Base-by-base conservation (phyloP, 2,329 filamentous ascomycete genomes). In the Apiospora arundinis region DNA sequence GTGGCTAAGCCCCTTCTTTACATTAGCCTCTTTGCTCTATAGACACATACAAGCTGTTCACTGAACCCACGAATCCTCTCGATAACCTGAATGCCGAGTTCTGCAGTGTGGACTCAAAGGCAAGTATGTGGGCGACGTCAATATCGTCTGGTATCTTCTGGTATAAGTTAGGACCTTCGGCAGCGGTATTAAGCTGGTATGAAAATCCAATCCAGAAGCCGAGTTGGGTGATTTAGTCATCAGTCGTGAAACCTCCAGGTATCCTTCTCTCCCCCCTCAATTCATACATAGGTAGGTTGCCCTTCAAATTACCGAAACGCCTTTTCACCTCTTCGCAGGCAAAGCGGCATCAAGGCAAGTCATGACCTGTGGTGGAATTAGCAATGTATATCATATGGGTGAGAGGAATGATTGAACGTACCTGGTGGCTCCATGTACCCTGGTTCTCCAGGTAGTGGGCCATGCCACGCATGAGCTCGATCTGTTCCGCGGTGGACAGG, bases 401-500 rank as follows among this genome's bases (percentile, higher is more conserved):
- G 48, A 11, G 21, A 18, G 49, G n/a, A 1, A 37, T 3, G 7
- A 18, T 21, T 40, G 32, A 2, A 77, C 83, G 77, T 75, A 85
- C 85, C 70, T 83, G 78, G 8, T 80, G 75, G 67, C 80, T 76
- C 71, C 84, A 79, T 4, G 83, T 80, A n/a, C 88, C 90, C 80
- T 92, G 91, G 78, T 92, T 92, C 73, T 86, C 85, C 52, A 92
- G 83, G 77, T 92, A 92, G 74, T 88, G 88, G 70, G 86, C 85
- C 79, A 93, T 90, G 9, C 86, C 86, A 79, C 88, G 89, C 37
- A 95, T 86, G 69, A 94, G 85, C 82, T 98, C 95, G 73, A 97
- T 87, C 83, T 99, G 95, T 83, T 99, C 94, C 52, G 97, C 95
- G 1, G 91, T 85, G 0, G 91, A 92, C 76, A 99, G 84, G n/a